A percentile compares a stretch with the other conserved stretches of the same genome.
phyloP scores from a whole-genome alignment of 2,329 filamentous ascomycete genomes.

The Xylariaceae sp. region DNA sequence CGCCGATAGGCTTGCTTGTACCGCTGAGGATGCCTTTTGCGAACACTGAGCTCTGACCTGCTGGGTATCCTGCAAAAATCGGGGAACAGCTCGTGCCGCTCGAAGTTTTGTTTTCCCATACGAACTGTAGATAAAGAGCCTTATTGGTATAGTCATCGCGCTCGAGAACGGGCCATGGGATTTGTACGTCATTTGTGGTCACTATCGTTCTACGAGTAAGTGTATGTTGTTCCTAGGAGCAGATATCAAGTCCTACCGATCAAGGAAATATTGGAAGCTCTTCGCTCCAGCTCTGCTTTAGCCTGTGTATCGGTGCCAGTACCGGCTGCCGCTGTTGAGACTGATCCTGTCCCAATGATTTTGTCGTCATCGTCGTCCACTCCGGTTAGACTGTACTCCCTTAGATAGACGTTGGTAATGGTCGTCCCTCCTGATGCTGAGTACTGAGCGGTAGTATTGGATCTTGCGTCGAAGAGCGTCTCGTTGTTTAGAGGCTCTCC shows the following conservation, averaged over 20 bases:
- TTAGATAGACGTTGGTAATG: slow-evolving; percentile 2
- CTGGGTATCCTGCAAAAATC: slow-evolving; percentile 6
- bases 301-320: not conserved
- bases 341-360: not conserved
- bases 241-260: too few species aligned
- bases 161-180: slow-evolving; percentile 2
- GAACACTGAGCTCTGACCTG: not conserved
- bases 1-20: not conserved
- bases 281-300: not conserved
- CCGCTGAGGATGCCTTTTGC: fast-evolving
- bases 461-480: too few species aligned
- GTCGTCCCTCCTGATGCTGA: not conserved
- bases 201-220: not conserved
- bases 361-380: not conserved
- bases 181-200: slow-evolving; percentile 9
- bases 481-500: too few species aligned
- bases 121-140: slow-evolving; percentile 21
- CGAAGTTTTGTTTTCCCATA: slow-evolving; percentile 17
- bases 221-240: too few species aligned
- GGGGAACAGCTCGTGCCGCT: slow-evolving; percentile 18
- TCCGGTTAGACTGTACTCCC: not conserved
- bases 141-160: not conserved
- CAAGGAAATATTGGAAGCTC: not conserved
- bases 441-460: not conserved
- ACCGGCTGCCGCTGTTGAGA: not conserved